Evolutionary conservation across 225 moss, liverwort and hornwort species (phyloP).

Genomic region (Marchantia polymorpha): DNA sequence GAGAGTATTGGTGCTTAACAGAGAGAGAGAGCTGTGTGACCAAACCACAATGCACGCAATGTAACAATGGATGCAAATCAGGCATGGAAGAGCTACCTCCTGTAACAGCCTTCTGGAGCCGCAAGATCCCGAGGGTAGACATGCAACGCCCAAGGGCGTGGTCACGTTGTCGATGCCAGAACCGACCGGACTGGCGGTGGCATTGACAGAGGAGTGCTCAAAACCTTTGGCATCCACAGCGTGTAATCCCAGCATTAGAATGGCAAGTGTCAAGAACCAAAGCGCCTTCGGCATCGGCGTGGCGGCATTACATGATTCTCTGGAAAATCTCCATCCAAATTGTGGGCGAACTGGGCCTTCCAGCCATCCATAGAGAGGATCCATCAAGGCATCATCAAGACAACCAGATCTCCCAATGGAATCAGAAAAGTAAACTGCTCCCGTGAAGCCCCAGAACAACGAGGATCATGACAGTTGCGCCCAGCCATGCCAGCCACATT

Average conservation of each 20-base stretch:
- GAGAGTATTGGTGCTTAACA: neutral
- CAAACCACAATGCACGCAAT: neutral
- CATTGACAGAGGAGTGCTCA: conserved; percentile 8
- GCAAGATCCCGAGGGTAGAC: conserved; percentile 23
- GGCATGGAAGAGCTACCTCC: conserved; percentile 15
- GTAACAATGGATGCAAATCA: too few species aligned
- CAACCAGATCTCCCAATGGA: neutral
- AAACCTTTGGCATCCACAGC: conserved; percentile 8
- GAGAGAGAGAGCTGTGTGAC: neutral
- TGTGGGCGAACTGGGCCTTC: neutral
- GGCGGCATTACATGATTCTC: neutral
- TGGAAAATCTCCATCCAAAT: too few species aligned
- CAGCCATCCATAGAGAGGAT: neutral
- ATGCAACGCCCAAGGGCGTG: neutral
- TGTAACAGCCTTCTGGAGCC: conserved; percentile 12
- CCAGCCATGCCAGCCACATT: neutral
- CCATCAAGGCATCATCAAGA: conserved; percentile 20
- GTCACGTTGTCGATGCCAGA: neutral
- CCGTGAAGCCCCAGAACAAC: neutral
- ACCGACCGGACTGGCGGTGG: neutral
- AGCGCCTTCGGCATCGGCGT: conserved; percentile 11
- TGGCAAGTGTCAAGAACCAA: neutral
- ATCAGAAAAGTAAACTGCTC: neutral
- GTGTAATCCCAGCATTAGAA: conserved; percentile 11
- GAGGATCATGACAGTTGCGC: neutral